A percentile compares a stretch with the other conserved stretches of the same genome.
phyloP scores from a whole-genome alignment of 1,284 basidiomycete species.

The Schizophyllum amplum region DNA sequence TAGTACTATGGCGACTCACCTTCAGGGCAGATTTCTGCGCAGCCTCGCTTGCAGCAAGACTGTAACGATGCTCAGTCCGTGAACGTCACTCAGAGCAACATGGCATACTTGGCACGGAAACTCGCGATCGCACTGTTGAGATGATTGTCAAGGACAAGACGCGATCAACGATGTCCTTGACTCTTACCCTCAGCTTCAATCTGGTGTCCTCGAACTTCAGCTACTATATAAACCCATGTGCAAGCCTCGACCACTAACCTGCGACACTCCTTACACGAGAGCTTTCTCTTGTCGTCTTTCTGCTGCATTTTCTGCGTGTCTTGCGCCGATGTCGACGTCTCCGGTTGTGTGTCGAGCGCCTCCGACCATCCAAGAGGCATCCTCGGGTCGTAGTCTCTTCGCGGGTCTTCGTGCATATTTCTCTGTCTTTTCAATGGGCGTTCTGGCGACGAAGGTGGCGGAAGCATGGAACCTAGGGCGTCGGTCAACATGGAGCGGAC shows the following conservation, averaged over 20 bases:
- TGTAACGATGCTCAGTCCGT: conserved; percentile 17
- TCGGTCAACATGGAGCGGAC: background rate
- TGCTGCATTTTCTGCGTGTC: conserved; percentile 1
- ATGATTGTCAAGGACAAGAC: conserved; percentile 9
- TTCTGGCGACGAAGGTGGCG: background rate
- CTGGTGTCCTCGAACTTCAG: conserved; percentile 20
- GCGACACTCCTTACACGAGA: conserved; percentile 53
- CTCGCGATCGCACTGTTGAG: conserved; percentile 44
- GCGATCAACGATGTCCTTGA: conserved; percentile 3
- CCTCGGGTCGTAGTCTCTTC: background rate
- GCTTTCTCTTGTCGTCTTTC: conserved; percentile 20
- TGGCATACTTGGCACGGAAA: conserved; percentile 44
- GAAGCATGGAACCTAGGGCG: background rate
- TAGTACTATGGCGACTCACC: no score
- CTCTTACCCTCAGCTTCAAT: conserved; percentile 44
- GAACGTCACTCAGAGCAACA: conserved; percentile 1
- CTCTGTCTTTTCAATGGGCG: background rate
- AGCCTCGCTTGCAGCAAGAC: conserved; percentile 54
- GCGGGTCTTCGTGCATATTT: background rate
- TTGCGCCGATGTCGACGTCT: background rate
- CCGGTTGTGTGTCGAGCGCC: background rate
- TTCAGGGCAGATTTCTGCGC: conserved; percentile 52
- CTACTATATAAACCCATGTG: background rate
- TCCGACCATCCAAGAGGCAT: background rate
- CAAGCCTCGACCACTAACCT: conserved; percentile 27